Percentiles rank a stretch among this genome's conserved stretches.
Conservation (phyloP, 2,329 filamentous ascomycete species). For the Chrysoporthe austroafricana region DNA sequence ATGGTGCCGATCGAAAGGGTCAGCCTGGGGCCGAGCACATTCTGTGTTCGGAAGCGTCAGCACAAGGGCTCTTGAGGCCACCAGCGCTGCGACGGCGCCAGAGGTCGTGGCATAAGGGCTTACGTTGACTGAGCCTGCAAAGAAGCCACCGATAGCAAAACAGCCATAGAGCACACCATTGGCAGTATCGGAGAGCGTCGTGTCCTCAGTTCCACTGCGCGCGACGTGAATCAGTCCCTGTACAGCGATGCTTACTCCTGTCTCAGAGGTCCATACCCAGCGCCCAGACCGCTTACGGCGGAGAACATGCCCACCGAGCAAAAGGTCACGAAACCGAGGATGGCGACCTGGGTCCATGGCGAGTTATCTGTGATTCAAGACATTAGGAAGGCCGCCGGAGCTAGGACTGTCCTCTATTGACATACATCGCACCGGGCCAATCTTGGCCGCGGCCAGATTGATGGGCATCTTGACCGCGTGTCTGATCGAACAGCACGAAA, state of each 20-base stretch:
- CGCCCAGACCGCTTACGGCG: constrained; percentile 29
- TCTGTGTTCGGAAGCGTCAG: constrained; percentile 23
- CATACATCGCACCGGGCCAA: constrained; percentile 28
- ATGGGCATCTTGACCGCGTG: constrained; percentile 21
- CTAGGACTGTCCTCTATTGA: neutral
- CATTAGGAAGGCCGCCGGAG: neutral
- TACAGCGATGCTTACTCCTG: neutral
- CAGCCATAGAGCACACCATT: constrained; percentile 34
- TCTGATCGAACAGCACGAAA: neutral
- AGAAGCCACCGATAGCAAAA: constrained; percentile 26
- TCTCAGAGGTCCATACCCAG: constrained; percentile 16
- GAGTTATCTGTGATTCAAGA: constrained; percentile 25
- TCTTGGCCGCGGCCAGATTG: constrained; percentile 26
- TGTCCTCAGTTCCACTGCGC: constrained; percentile 29
- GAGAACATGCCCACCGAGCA: constrained; percentile 34
- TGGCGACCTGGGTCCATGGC: constrained; percentile 32
- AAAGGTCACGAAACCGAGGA: constrained; percentile 33
- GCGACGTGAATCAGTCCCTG: neutral
- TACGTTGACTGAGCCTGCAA: constrained; percentile 31
- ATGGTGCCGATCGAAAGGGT: constrained; percentile 31
- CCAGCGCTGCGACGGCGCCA: neutral
- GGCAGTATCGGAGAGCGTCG: constrained; percentile 29
- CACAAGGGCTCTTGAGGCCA: neutral
- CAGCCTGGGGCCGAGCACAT: constrained; percentile 31
- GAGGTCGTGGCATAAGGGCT: neutral